Evolutionary conservation across 805 yeast genomes (phyloP), one percentile per base, ranked within the genome.

Genomic region (Saturnispora ahearnii): DNA sequence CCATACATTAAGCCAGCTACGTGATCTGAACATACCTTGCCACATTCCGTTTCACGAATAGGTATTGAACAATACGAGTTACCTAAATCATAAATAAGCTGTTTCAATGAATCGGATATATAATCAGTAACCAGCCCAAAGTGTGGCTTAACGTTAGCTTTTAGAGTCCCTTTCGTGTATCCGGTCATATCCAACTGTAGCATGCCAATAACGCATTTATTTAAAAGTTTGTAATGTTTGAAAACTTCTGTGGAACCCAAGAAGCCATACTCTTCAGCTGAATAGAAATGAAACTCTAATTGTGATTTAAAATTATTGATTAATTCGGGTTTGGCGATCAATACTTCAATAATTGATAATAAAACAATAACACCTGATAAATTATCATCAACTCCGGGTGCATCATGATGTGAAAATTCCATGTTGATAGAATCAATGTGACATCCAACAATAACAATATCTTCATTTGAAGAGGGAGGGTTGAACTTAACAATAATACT

Each of bases 161-260:
- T 78, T 37, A 67, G 61, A 38, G 81, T 69, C 40, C 73, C 76
- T 32, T 72, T 70, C 2, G 82, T 76, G 61, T 73, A 87, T 0
- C 96, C 96, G 3, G 96, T 85, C 96, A 90, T 90, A 63, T 91
- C 99, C 63, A 88, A 95, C 66, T 91, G 96, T 37, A 91, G 70
- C 93, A 89, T 84, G 5, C 90, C 89, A 30, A 81, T 76, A 22
- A 91, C 88, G 7, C 73, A 69, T 44, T 67, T 68, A 30, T 70
- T 68, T n/a, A 70, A 59, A 15, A 62, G 57, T 10, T 68, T 62
- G 60, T 85, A 85, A 26, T 68, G 64, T 9, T 76, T 65, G 64
- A 86, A 87, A 10, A 91, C 77, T 53, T 86, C 96, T 55, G 79
- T 74, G 4, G 96, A 87, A 1, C 98, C 98, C 48, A 87, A 70